Evolutionary conservation across 768 basidiomycete genomes (phyloP), one percentile per base, ranked within the genome.

Genomic region (Collybia mongolica): DNA sequence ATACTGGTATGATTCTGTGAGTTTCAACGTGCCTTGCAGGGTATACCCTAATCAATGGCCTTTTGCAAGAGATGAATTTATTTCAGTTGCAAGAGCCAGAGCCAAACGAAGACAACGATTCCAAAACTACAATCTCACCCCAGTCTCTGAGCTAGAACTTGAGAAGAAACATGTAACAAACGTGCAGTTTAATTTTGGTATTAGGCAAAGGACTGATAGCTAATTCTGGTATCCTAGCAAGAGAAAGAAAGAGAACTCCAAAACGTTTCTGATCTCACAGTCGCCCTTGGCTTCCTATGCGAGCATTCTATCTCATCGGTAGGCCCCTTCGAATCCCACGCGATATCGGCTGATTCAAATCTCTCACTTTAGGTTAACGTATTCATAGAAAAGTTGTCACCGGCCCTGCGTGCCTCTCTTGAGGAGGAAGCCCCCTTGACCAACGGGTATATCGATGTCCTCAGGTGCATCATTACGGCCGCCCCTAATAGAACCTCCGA

Each of bases 271-370:
- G 54, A 66, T 39, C 57, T 53, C 15, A 56, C 56, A 9, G 52
- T 64, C 5, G 61, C 57, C 8, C 46, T 67, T 8, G 62, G 57
- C 9, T 64, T 58, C 56, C 41, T 62, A 38, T 66, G 63, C 48
- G 62, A 66, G 36, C 59, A 63, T 23, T 56, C 61, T 15, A 60
- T 63, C 39, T 53, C 60, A 32, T 52, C 63, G 36, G 65, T 62
- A 28, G 36, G 64, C 57, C 32, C 3, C 17, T 32, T 40, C 28
- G 8, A 32, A 20, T 37, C 28, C 19, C 12, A 28, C 15, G 3
- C 15, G 26, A 19, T 17, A 15, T 32, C 15, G 35, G 20, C 19
- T 42, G 22, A 23, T 24, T 37, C 4, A 19, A 15, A 32, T 17
- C 15, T 28, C 52, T n/a, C 11, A 49, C 14, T 7, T 38, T 23